Base-by-base conservation (phyloP, 345 rosid species). In the Aurinia saxatilis region DNA sequence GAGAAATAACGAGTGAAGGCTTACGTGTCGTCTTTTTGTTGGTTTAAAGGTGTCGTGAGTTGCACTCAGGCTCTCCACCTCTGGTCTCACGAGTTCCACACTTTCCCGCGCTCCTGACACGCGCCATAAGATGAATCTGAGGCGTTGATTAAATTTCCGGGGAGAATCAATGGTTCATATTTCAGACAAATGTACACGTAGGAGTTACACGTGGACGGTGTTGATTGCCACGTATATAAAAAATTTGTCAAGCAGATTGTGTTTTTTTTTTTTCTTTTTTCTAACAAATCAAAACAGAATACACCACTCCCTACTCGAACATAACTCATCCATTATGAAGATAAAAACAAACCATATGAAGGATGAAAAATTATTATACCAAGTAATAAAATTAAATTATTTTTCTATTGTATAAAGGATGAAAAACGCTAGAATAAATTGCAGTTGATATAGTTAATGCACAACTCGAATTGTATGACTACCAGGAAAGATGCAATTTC, bases 51-150 rank as follows among this genome's bases (percentile, higher is more conserved):
- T 73, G 47, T 46, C 75, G 73, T 73, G 80, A 53, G 69, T 33
- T 54, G 33, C 55, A 65, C 63, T 58, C 47, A 50, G 46, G 72
- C 1, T 31, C 21, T 30, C 23, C 75, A 46, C 55, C 23, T 50
- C 70, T 37, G 8, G 18, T 42, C 81, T 54, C 60, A 58, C 46
- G 83, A 52, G 34, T 0, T 58, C 74, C 87, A 75, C 80, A 65
- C 73, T 61, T 64, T 39, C 49, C 48, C 58, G 36, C 53, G 48
- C 46, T 57, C 10, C 25, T 0, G 67, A 48, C 83, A 73, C 68
- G 68, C 68, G 73, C 55, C 46, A 23, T 0, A 0, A 0, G 21
- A 50, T 64, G 25, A 21, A 57, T 57, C 45, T 35, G 1, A 18
- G 19, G 66, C 66, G 65, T 57, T 34, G 38, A 36, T 42, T 60